Percentiles rank a stretch among this genome's conserved stretches.
phyloP scores from a whole-genome alignment of 345 rosid genomes.

The Aegle marmelos region DNA sequence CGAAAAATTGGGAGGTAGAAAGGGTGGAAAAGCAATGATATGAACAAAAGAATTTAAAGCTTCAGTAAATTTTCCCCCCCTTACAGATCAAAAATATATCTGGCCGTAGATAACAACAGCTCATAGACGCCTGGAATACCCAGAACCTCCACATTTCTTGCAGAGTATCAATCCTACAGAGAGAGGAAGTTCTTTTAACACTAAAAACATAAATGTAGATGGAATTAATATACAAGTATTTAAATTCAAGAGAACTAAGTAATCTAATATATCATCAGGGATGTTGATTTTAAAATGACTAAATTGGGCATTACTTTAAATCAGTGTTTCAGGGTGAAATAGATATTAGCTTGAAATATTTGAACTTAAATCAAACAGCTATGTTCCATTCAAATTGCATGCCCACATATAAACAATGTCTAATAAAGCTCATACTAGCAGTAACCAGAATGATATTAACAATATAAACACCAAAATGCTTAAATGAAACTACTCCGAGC shows the following conservation, averaged over 20 bases:
- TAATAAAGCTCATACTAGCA: background rate
- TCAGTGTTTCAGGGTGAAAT: background rate
- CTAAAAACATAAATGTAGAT: background rate
- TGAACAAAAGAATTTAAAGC: conserved; percentile 17
- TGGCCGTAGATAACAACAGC: background rate
- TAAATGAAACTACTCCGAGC: background rate
- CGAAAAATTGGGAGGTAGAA: background rate
- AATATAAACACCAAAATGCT: background rate
- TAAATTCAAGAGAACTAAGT: background rate
- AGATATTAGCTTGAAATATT: background rate
- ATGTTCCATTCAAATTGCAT: background rate
- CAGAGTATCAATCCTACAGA: conserved; percentile 58
- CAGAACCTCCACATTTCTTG: conserved; percentile 75
- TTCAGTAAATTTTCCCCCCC: background rate
- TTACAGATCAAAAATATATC: conserved; percentile 14
- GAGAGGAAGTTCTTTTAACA: background rate
- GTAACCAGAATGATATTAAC: background rate
- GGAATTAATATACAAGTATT: background rate
- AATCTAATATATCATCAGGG: background rate
- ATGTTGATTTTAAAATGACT: background rate
- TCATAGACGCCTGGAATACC: conserved; percentile 64
- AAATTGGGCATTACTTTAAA: background rate
- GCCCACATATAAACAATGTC: background rate
- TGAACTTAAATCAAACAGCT: background rate
- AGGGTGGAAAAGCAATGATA: background rate